These are phyloP conservation scores for Fagus crenata DNA, from an alignment of 306 rosid genomes.

Conservation along the genomic window DNA sequence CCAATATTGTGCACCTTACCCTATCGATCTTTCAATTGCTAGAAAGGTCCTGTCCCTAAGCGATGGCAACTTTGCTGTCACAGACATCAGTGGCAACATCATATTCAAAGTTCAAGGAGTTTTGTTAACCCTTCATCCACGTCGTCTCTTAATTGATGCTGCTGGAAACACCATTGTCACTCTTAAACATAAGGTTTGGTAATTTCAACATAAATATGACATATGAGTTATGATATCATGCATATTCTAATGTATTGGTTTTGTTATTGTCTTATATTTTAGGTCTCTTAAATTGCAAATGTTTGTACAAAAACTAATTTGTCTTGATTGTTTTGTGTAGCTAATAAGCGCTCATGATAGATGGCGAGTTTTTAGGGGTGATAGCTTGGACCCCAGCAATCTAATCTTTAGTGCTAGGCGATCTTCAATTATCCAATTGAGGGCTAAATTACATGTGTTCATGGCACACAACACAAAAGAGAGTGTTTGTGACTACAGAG, in stretches of 20 bases:
- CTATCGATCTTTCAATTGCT: constrained; percentile 40
- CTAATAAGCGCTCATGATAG: constrained; percentile 32
- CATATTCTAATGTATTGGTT: too few species aligned
- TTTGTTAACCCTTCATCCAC: constrained; percentile 25
- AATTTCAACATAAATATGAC: background rate
- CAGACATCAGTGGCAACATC: constrained; percentile 41
- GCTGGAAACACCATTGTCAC: constrained; percentile 42
- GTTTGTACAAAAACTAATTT: too few species aligned
- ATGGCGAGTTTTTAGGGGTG: constrained; percentile 44
- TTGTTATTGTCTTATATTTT: too few species aligned
- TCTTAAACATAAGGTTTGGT: constrained; percentile 39
- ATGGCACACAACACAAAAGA: constrained; percentile 51
- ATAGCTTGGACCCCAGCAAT: constrained; percentile 26
- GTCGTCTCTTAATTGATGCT: constrained; percentile 45
- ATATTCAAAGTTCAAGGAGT: constrained; percentile 44
- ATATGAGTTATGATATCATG: too few species aligned
- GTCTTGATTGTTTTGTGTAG: constrained; percentile 21
- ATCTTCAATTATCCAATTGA: constrained; percentile 46
- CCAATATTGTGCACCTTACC: constrained; percentile 44
- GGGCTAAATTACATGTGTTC: constrained; percentile 60
- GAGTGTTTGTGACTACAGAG: constrained; percentile 48
- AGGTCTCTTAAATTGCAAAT: too few species aligned
- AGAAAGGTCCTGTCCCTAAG: constrained; percentile 33
- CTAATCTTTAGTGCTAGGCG: constrained; percentile 38
- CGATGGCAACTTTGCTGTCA: constrained; percentile 41